Evolutionary conservation across 257 asterid species (phyloP), one percentile per base, ranked within the genome.

Genomic region (Gentiana dahurica): DNA sequence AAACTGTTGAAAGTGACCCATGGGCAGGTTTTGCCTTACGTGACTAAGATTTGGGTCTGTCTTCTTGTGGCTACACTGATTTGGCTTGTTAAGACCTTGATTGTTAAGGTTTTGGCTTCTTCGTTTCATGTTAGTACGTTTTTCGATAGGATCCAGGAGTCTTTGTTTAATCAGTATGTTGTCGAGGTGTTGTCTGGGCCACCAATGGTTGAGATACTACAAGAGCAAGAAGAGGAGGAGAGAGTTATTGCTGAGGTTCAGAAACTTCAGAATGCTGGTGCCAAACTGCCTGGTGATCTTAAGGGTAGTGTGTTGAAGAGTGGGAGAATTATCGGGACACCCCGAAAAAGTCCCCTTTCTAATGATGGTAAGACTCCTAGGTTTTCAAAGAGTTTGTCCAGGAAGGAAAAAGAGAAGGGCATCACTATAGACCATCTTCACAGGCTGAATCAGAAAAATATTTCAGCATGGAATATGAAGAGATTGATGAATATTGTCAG

Each of bases 381-480:
- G 33, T 75, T 84, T 61, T 80, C 94, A 0, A 71, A 63, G 44
- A 49, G 55, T 4, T 13, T 73, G 67, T 74, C 86, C 12, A 86
- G 70, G 75, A 75, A 73, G 73, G 88, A 80, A 34, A 79, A 78
- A 71, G 68, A 57, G 32, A 54, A 65, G 54, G 80, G 76, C 4
- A 86, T 89, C 36, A 72, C 78, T 3, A 82, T 89, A 24, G 88
- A 83, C 63, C 88, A 81, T 59, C 58, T 89, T 75, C 94, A 84
- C 65, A 71, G 90, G 82, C 61, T 84, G 75, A 89, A 84, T 70
- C 89, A 84, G 79, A 71, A 78, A 71, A 89, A 89, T 49, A 59
- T 89, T 59, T 84, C 97, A 4, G 97, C 97, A 53, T 84, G 95
- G 95, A 86, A 89, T 68, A 89, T 89, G 97, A 86, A 89, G 76